A percentile compares a stretch with the other conserved stretches of the same genome.
These are phyloP conservation scores for Neurospora tetraspora DNA, from an alignment of 495 filamentous ascomycete species.

Conservation along the genomic window DNA sequence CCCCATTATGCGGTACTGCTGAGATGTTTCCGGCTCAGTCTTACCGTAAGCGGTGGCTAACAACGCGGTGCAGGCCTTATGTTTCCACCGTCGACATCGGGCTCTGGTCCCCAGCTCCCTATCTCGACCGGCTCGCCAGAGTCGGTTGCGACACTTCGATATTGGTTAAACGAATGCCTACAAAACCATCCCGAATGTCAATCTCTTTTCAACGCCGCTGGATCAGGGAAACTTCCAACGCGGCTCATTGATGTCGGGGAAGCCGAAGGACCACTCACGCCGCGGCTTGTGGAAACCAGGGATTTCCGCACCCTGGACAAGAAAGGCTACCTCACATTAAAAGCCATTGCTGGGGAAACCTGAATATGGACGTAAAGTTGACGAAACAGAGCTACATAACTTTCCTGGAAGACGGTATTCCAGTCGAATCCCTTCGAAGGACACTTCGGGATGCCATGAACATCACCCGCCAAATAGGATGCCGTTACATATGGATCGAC, in stretches of 20 bases:
- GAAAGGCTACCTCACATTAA: background rate
- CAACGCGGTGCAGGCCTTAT: background rate
- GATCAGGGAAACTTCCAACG: background rate
- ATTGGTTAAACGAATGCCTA: background rate
- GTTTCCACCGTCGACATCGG: background rate
- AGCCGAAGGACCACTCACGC: background rate
- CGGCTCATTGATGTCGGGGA: background rate
- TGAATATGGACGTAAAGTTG: background rate
- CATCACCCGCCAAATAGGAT: slow-evolving; percentile 6
- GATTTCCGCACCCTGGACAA: background rate
- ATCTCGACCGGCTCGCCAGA: background rate
- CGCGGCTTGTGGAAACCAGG: background rate
- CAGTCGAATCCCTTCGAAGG: background rate
- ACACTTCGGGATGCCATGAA: slow-evolving; percentile 12
- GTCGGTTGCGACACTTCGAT: background rate
- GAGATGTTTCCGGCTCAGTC: background rate
- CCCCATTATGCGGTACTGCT: background rate
- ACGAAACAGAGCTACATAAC: background rate
- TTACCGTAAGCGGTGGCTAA: background rate
- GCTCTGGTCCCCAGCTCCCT: background rate
- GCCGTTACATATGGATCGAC: slow-evolving; percentile 26
- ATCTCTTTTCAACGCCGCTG: fast-evolving
- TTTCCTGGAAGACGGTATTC: background rate
- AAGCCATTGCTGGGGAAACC: background rate
- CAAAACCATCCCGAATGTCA: background rate